Evolutionary conservation across 163 green algal species (phyloP), one percentile per base, ranked within the genome.

Genomic region (Coccomyxa subellipsoidea): DNA sequence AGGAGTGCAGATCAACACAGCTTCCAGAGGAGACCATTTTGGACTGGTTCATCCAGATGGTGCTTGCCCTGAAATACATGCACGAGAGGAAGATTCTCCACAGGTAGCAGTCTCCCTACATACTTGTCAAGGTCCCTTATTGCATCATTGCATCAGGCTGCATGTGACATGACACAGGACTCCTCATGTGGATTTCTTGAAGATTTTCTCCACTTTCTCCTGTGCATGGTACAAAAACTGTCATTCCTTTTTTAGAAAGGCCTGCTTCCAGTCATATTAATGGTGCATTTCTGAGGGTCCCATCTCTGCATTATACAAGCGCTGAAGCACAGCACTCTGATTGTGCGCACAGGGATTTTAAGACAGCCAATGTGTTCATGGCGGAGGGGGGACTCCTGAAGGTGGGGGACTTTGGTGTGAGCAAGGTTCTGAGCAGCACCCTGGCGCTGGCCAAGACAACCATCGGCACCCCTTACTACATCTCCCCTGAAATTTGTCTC

Each of bases 31-130:
- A 92, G 37, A 90, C 87, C 6, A 85, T 97, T 37, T 76, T 96
- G 66, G 92, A 96, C 87, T 95, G 88, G 89, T 91, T 95, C 83
- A 92, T 95, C 53, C 93, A 97, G 83, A 87, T 96, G 53, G 93
- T 88, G 76, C 88, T 97, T 69, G 92, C 89, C 0, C 78, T 96
- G 10, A 95, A 97, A 82, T 91, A 97, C 83, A 87, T 97, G 54
- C 93, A 97, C 70, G 91, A 96, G 83, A 91, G 36, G 94, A 95
- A 69, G 92, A 95, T 35, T 79, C 95, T 39, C 93, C 27, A 38
- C 37, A 53, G 36, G 31, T 47, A 78, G 7, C 5, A 25, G n/a
- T n/a, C n/a, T n/a, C n/a, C n/a, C n/a, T n/a, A n/a, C n/a, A 77
- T 39, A 23, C 69, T 25, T 39, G 15, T 18, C n/a, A 77, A 12